Percentiles rank a stretch among this genome's conserved stretches.
Evolutionary conservation across 2,329 filamentous ascomycete species (phyloP).

Genomic region (Alternaria metachromatica): DNA sequence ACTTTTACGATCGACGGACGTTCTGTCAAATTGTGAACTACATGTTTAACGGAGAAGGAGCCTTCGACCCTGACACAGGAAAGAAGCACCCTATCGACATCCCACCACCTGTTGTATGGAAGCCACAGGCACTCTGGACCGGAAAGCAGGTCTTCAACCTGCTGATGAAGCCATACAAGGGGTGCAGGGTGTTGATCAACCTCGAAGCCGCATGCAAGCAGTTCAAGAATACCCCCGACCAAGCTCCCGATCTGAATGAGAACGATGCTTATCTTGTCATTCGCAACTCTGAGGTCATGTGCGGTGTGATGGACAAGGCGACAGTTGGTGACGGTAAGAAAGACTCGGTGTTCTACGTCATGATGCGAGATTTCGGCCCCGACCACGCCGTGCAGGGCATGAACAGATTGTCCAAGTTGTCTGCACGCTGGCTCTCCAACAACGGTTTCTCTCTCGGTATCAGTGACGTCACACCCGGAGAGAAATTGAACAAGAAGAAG

Average conservation of each 20-base stretch:
- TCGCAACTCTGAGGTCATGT: conserved; percentile 97
- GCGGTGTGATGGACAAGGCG: conserved; percentile 95
- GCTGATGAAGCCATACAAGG: conserved; percentile 84
- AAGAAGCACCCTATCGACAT: conserved; percentile 73
- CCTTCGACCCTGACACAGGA: conserved; percentile 55
- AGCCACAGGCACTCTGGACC: conserved; percentile 89
- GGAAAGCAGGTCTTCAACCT: conserved; percentile 97
- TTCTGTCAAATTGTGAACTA: conserved; percentile 92
- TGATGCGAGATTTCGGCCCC: conserved; percentile 92
- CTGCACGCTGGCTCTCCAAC: conserved; percentile 85
- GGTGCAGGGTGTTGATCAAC: conserved; percentile 85
- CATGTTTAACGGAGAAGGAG: conserved; percentile 80
- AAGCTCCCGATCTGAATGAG: conserved; percentile 77
- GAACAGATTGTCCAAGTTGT: conserved; percentile 91
- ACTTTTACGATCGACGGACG: conserved; percentile 85
- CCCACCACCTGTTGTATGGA: conserved; percentile 84
- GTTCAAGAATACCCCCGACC: conserved; percentile 69
- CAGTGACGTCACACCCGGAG: conserved; percentile 87
- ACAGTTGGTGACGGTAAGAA: conserved; percentile 98
- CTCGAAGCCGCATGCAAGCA: conserved; percentile 91
- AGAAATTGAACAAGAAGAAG: conserved; percentile 74
- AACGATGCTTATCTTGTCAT: conserved; percentile 87
- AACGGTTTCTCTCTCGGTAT: conserved; percentile 96
- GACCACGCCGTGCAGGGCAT: conserved; percentile 88
- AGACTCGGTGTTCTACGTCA: conserved; percentile 95